Conservation (phyloP, 2,329 filamentous ascomycete species). For the Exophiala phaeomuriformis region DNA sequence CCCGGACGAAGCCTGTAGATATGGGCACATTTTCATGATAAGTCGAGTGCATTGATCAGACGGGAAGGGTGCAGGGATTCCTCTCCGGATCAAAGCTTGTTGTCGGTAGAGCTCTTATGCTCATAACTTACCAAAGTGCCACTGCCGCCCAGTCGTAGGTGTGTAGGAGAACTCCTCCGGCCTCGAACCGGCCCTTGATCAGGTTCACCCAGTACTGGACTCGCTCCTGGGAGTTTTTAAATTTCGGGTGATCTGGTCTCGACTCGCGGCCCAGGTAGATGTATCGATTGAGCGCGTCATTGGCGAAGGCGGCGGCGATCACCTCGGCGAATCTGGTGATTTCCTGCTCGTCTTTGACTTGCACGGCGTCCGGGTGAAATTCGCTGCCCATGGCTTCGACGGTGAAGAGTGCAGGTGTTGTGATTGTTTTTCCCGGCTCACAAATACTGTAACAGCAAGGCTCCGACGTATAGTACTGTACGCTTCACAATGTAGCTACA, state of each 20-base stretch:
- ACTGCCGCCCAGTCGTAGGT: conserved; percentile 14
- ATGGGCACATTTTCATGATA: neutral
- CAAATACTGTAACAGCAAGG: too few species aligned
- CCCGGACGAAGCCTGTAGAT: conserved; percentile 14
- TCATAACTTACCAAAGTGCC: conserved; percentile 15
- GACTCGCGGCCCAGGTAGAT: conserved; percentile 16
- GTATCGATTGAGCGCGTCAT: conserved; percentile 16
- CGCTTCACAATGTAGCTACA: too few species aligned
- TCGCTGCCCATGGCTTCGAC: neutral
- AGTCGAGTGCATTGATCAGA: too few species aligned
- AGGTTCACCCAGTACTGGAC: conserved; percentile 11
- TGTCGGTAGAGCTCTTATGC: neutral
- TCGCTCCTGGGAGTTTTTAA: neutral
- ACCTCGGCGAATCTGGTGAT: conserved; percentile 10
- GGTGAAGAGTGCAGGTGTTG: too few species aligned
- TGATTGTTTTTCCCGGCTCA: too few species aligned
- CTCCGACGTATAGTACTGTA: too few species aligned
- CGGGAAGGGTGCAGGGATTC: too few species aligned
- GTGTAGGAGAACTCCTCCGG: conserved; percentile 11
- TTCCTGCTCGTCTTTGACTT: conserved; percentile 2
- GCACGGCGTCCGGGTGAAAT: neutral
- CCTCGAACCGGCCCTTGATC: conserved; percentile 7
- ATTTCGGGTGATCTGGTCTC: conserved; percentile 14
- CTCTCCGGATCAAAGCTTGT: too few species aligned
- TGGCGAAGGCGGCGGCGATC: conserved; percentile 11